Conservation (phyloP, 805 yeast species). For the Pichia cephalocereana region DNA sequence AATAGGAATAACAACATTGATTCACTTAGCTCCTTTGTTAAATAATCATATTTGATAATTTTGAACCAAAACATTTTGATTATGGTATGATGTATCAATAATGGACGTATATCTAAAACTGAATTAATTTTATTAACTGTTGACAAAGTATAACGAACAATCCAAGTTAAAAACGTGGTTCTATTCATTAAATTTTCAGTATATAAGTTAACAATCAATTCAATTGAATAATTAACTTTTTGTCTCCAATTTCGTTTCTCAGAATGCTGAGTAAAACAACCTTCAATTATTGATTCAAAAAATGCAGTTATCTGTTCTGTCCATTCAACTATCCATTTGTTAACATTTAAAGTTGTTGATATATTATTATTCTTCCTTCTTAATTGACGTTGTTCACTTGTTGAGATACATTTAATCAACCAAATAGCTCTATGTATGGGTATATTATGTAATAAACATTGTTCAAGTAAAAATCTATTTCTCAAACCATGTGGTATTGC, state of each 20-base stretch:
- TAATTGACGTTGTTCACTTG: conserved; percentile 59
- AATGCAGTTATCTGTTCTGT: conserved; percentile 69
- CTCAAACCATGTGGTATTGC: conserved; percentile 88
- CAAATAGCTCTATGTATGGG: conserved; percentile 82
- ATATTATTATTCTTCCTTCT: conserved; percentile 32
- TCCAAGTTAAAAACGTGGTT: conserved; percentile 52
- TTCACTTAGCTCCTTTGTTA: conserved; percentile 60
- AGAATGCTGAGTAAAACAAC: conserved; percentile 22
- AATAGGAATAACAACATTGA: conserved; percentile 32
- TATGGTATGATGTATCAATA: conserved; percentile 35
- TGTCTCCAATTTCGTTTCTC: conserved; percentile 33
- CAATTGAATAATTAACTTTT: conserved; percentile 50
- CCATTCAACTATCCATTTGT: conserved; percentile 80
- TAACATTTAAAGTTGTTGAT: conserved; percentile 31
- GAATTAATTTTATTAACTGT: conserved; percentile 12
- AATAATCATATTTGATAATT: conserved; percentile 42
- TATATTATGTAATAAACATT: conserved; percentile 53
- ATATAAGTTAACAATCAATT: conserved; percentile 56
- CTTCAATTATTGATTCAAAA: conserved; percentile 41
- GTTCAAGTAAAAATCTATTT: conserved; percentile 64
- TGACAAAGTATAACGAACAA: conserved; percentile 41
- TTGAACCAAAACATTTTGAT: conserved; percentile 67
- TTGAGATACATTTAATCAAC: conserved; percentile 82
- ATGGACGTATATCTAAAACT: conserved; percentile 15
- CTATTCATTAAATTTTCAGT: conserved; percentile 59